These are phyloP conservation scores for Aspergillus alliaceus DNA, from an alignment of 2,329 filamentous ascomycete genomes.

Conservation along the genomic window DNA sequence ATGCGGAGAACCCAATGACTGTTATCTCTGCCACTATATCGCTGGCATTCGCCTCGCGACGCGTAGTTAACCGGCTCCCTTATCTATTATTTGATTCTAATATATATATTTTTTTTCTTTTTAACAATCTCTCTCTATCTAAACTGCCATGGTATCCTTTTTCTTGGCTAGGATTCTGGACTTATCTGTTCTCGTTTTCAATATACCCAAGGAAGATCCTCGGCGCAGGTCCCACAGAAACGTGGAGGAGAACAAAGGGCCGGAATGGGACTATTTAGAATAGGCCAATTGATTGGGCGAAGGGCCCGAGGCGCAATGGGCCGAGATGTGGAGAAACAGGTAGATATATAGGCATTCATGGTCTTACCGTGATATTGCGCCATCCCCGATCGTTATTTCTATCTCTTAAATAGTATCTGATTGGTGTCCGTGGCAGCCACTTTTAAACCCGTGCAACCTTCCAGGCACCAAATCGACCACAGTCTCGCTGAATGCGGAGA, in stretches of 20 bases:
- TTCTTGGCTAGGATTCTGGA: not conserved
- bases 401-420: not conserved
- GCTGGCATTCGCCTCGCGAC: not conserved
- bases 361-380: not conserved
- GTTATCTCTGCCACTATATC: not conserved
- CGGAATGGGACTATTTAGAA: not conserved
- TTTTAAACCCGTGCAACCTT: slow-evolving; percentile 2
- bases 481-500: slow-evolving; percentile 1
- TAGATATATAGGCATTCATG: slow-evolving; percentile 13
- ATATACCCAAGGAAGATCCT: not conserved
- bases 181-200: not conserved
- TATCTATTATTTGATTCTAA: not conserved
- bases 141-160: not conserved
- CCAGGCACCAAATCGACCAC: not conserved
- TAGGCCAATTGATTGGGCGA: not conserved
- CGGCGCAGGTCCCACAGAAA: not conserved
- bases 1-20: not conserved
- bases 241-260: not conserved
- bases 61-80: not conserved
- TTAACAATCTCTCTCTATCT: too few relatives aligned
- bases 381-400: slow-evolving; percentile 2
- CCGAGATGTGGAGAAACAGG: slow-evolving; percentile 34
- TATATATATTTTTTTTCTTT: not conserved
- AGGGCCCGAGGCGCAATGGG: not conserved
- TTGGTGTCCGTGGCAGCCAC: slow-evolving; percentile 16